Conservation (phyloP, 2,329 filamentous ascomycete species). For the Bimuria novae-zelandiae region DNA sequence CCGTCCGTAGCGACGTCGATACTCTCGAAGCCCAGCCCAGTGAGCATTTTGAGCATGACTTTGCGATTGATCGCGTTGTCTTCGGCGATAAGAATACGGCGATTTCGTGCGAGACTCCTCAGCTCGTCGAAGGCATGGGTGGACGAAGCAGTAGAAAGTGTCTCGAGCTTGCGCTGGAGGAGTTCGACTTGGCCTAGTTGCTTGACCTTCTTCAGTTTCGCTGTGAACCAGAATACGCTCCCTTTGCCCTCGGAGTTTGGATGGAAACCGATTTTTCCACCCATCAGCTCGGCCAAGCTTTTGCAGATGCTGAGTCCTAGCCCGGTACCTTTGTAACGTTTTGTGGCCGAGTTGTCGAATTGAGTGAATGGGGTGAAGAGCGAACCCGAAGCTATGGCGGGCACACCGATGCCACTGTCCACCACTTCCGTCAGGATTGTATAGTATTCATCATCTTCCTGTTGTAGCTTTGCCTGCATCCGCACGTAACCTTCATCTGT, state of each 20-base stretch:
- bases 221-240: constrained; percentile 52
- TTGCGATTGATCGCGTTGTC: constrained; percentile 56
- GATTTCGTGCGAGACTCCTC: constrained; percentile 23
- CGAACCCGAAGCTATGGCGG: constrained; percentile 49
- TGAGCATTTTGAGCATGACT: constrained; percentile 54
- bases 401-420: constrained; percentile 61
- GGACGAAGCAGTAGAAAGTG: constrained; percentile 12
- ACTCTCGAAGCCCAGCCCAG: constrained; percentile 39
- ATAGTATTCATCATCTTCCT: constrained; percentile 51
- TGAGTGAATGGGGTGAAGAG: constrained; percentile 63
- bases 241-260: constrained; percentile 54
- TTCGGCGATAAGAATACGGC: constrained; percentile 50
- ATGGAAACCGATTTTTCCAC: constrained; percentile 56
- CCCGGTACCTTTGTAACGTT: constrained; percentile 61
- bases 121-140: constrained; percentile 27
- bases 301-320: constrained; percentile 63
- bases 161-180: constrained; percentile 18
- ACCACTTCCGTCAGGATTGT: constrained; percentile 56
- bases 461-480: constrained; percentile 48
- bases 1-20: constrained; percentile 50
- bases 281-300: constrained; percentile 61
- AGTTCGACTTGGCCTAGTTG: constrained; percentile 22
- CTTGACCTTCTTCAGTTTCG: constrained; percentile 38
- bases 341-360: constrained; percentile 58
- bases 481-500: constrained; percentile 61